Conservation (phyloP, 2,329 filamentous ascomycete species). For the Fusarium napiforme region DNA sequence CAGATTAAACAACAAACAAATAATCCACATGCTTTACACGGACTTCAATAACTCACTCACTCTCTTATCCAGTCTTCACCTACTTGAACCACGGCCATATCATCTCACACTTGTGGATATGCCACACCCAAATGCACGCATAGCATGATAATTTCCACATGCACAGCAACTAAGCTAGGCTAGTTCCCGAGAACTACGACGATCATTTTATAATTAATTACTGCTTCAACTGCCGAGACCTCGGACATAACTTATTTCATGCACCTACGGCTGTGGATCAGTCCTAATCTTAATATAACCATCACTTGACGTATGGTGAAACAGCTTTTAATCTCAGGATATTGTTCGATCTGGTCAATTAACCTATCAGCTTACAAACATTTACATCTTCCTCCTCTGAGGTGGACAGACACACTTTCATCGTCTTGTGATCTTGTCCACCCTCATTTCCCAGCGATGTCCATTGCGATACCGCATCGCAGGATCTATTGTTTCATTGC, state of each 20-base stretch:
- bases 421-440: slow-evolving; percentile 6
- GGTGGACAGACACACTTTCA: slow-evolving; percentile 11
- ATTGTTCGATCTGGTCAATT: slow-evolving; percentile 31
- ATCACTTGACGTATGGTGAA: background rate
- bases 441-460: slow-evolving; percentile 8
- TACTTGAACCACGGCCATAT: background rate
- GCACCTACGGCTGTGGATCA: background rate
- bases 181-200: slow-evolving; percentile 20
- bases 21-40: background rate
- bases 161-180: slow-evolving; percentile 20
- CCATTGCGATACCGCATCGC: slow-evolving; percentile 23
- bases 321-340: background rate
- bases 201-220: background rate
- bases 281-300: slow-evolving; percentile 1
- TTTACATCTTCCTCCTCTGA: slow-evolving; percentile 31
- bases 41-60: background rate
- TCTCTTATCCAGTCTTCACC: background rate
- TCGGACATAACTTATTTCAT: background rate
- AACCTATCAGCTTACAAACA: slow-evolving; percentile 36
- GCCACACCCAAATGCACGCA: background rate
- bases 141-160: slow-evolving; percentile 10
- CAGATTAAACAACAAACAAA: background rate
- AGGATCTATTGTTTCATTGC: slow-evolving; percentile 37
- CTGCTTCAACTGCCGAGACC: slow-evolving; percentile 2
- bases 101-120: background rate